Conservation (phyloP, 176 grass and related monocot species). For the Alopecurus myosuroides region DNA sequence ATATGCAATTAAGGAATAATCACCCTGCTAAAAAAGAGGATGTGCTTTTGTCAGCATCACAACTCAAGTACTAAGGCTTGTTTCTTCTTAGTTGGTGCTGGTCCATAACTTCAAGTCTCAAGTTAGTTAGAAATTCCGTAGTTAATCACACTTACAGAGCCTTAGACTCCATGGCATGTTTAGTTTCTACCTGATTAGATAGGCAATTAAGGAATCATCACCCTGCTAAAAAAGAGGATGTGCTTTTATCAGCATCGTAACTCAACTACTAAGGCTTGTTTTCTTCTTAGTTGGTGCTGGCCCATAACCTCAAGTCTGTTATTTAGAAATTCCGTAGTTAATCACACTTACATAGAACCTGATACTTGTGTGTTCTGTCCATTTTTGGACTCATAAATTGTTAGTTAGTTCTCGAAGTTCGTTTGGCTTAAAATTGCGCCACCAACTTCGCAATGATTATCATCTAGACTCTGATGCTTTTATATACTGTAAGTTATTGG, state of each 20-base stretch:
- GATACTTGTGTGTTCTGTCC: background rate
- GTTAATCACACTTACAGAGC: background rate
- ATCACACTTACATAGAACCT: background rate
- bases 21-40: background rate
- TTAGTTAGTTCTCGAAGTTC: background rate
- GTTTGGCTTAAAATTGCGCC: background rate
- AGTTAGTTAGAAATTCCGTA: background rate
- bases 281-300: background rate
- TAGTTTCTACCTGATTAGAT: background rate
- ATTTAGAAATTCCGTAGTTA: background rate
- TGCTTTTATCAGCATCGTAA: background rate
- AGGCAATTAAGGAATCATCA: background rate
- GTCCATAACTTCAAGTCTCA: background rate
- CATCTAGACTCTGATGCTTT: background rate
- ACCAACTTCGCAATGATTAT: background rate
- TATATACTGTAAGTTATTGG: background rate
- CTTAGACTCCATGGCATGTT: background rate
- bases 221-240: background rate
- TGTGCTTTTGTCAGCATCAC: background rate
- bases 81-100: background rate
- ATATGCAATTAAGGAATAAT: background rate
- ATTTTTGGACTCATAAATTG: background rate
- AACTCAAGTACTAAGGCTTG: background rate
- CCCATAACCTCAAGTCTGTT: background rate
- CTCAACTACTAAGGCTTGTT: slow-evolving; percentile 1